Conservation (phyloP, 768 basidiomycete genomes). For the Macrolepiota dolichaula region DNA sequence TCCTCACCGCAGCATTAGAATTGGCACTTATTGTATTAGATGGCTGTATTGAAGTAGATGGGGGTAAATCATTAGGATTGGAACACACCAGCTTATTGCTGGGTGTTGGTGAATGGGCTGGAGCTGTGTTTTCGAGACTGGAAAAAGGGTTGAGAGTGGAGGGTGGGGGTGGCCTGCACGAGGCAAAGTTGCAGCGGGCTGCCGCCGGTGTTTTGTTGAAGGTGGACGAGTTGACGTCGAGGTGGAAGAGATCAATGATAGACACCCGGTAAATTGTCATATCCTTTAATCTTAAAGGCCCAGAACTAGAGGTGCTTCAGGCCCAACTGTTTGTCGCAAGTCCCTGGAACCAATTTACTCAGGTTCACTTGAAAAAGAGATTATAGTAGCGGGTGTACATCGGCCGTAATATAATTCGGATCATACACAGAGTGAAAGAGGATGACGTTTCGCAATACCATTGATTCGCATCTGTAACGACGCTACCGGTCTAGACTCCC, state of each 20-base stretch:
- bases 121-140: constrained; percentile 56
- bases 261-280: constrained; percentile 15
- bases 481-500: too few relatives aligned
- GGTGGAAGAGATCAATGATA: constrained; percentile 27
- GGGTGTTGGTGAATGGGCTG: constrained; percentile 80
- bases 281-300: background rate
- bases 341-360: too few relatives aligned
- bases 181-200: constrained; percentile 58
- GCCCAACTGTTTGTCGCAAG: too few relatives aligned
- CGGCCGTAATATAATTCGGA: too few relatives aligned
- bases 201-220: constrained; percentile 82
- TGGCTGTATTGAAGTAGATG: constrained; percentile 71
- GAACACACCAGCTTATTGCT: constrained; percentile 74
- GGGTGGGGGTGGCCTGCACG: constrained; percentile 65
- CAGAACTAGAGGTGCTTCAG: too few relatives aligned
- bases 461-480: too few relatives aligned
- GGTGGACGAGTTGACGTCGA: constrained; percentile 45
- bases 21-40: constrained; percentile 75
- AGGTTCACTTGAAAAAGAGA: too few relatives aligned
- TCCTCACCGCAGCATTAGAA: constrained; percentile 75
- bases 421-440: too few relatives aligned
- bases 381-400: too few relatives aligned
- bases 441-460: too few relatives aligned
- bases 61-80: constrained; percentile 67
- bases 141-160: constrained; percentile 61